A percentile compares a stretch with the other conserved stretches of the same genome.
phyloP scores from a whole-genome alignment of 1,139 yeast genomes.

The Yamadazyma taylorii region DNA sequence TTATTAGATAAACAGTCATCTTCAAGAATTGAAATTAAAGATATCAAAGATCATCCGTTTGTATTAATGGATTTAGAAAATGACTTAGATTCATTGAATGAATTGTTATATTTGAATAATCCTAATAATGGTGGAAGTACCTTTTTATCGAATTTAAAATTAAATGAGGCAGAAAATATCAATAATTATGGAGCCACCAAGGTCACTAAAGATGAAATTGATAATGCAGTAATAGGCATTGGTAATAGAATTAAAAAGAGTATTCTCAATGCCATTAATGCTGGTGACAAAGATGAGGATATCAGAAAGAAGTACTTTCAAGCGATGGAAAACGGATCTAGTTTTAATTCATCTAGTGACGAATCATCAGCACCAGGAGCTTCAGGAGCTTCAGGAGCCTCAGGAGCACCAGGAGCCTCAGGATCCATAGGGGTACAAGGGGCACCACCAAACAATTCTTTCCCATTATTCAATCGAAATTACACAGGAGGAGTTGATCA shows the following conservation, averaged over 20 bases:
- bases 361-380: no score
- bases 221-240: conserved; percentile 77
- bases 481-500: conserved; percentile 20
- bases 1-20: conserved; percentile 72
- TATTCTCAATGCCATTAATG: conserved; percentile 51
- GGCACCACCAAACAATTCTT: conserved; percentile 8
- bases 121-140: conserved; percentile 7
- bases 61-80: conserved; percentile 59
- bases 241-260: conserved; percentile 66
- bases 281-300: conserved; percentile 32
- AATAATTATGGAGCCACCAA: conserved; percentile 3
- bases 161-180: conserved; percentile 6
- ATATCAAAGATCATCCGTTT: conserved; percentile 81
- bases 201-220: conserved; percentile 25
- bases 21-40: conserved; percentile 66
- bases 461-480: conserved; percentile 16
- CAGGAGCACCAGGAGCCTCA: no score
- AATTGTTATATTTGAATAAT: conserved; percentile 36
- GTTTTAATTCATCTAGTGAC: conserved; percentile 31
- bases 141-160: conserved; percentile 10
- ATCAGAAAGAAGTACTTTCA: conserved; percentile 25
- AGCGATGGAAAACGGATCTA: conserved; percentile 28
- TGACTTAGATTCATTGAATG: conserved; percentile 39
- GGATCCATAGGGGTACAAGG: no score
- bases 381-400: no score